These are phyloP conservation scores for Xylariaceae sp. DNA, from an alignment of 2,329 filamentous ascomycete genomes.

Conservation along the genomic window DNA sequence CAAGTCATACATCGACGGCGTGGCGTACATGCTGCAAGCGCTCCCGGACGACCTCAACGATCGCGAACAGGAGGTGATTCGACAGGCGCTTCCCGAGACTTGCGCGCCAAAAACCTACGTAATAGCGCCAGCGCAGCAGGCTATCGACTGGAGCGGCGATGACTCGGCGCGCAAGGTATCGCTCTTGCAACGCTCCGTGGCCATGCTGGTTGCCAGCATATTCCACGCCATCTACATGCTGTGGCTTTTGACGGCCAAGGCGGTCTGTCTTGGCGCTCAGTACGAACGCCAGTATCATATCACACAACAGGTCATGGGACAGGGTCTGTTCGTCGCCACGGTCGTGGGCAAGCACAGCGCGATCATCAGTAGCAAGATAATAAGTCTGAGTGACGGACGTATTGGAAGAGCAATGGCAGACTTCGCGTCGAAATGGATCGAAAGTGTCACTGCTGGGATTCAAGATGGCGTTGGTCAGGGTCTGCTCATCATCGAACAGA, in stretches of 20 bases:
- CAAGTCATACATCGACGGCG: constrained; percentile 59
- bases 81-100: constrained; percentile 42
- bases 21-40: constrained; percentile 60
- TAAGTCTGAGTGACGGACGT: constrained; percentile 59
- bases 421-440: constrained; percentile 55
- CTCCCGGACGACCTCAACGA: constrained; percentile 53
- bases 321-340: constrained; percentile 49
- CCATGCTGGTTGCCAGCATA: constrained; percentile 50
- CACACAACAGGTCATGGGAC: constrained; percentile 51
- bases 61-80: constrained; percentile 49
- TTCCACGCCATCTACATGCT: constrained; percentile 57
- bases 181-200: constrained; percentile 55
- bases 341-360: constrained; percentile 47
- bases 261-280: constrained; percentile 50
- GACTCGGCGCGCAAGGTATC: constrained; percentile 20
- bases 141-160: constrained; percentile 7
- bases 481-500: constrained; percentile 19
- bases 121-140: not conserved
- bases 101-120: constrained; percentile 11
- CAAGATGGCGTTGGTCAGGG: constrained; percentile 55
- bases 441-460: constrained; percentile 61
- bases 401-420: constrained; percentile 56
- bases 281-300: constrained; percentile 66
- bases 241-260: constrained; percentile 51
- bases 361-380: constrained; percentile 49